A percentile compares a stretch with the other conserved stretches of the same genome.
These are phyloP conservation scores for Colletotrichum tofieldiae DNA, from an alignment of 2,329 filamentous ascomycete species.

Conservation along the genomic window DNA sequence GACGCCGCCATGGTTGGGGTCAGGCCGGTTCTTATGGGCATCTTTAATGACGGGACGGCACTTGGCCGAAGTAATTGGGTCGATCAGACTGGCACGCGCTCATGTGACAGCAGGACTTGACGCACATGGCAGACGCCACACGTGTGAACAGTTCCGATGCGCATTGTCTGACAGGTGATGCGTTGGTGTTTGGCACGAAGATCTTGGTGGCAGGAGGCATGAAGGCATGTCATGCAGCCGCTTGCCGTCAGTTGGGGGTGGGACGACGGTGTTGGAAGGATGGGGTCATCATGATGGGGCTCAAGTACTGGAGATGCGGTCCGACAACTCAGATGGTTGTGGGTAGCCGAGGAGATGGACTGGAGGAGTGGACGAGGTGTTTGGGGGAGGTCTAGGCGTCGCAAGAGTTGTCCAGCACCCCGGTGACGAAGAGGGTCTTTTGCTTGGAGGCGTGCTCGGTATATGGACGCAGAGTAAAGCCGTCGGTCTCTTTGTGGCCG, in stretches of 20 bases:
- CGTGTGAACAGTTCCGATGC: background rate
- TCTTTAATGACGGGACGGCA: background rate
- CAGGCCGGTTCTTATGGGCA: background rate
- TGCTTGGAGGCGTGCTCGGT: background rate
- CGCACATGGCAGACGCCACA: background rate
- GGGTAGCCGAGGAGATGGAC: background rate
- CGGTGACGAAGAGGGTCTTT: background rate
- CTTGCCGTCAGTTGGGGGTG: conserved; percentile 3
- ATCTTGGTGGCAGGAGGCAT: background rate
- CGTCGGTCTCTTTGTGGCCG: background rate
- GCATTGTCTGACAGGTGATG: background rate
- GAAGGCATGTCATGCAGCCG: background rate
- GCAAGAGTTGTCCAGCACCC: background rate
- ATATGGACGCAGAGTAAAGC: background rate
- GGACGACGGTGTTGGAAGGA: background rate
- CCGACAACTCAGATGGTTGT: background rate
- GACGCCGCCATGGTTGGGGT: background rate
- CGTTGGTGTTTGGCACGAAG: conserved; percentile 5
- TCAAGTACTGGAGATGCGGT: background rate
- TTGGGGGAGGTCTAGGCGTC: conserved; percentile 24
- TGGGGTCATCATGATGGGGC: background rate
- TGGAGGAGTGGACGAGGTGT: conserved; percentile 1
- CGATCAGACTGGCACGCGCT: conserved; percentile 35
- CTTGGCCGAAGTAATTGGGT: background rate
- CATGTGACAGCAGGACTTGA: background rate